Conservation (phyloP, 208 protist genomes). For the Crithidia acanthocephali region DNA sequence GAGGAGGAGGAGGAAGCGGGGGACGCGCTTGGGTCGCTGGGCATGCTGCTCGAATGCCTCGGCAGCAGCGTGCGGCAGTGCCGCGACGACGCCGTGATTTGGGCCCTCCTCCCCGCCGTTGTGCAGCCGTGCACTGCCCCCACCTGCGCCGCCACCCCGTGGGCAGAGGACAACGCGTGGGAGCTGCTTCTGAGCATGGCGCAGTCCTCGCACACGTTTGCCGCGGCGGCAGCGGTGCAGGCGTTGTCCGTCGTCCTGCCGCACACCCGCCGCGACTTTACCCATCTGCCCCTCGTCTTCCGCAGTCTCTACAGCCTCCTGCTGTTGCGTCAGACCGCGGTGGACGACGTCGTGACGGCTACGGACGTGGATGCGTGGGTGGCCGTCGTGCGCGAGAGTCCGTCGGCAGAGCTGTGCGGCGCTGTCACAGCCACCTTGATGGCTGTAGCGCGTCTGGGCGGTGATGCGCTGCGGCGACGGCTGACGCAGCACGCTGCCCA, state of each 20-base stretch:
- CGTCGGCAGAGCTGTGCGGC: conserved; percentile 32
- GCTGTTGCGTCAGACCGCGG: conserved; percentile 39
- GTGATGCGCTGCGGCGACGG: conserved; percentile 23
- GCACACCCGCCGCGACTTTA: conserved; percentile 64
- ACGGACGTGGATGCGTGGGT: conserved; percentile 40
- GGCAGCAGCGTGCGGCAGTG: conserved; percentile 41
- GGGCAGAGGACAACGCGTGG: conserved; percentile 83
- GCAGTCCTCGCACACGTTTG: conserved; percentile 34
- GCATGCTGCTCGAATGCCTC: conserved; percentile 67
- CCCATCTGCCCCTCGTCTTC: conserved; percentile 47
- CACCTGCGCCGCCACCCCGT: conserved; percentile 42
- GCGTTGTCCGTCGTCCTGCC: conserved; percentile 51
- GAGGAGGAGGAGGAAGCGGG: conserved; percentile 35
- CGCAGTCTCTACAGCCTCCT: conserved; percentile 54
- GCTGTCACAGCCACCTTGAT: conserved; percentile 38
- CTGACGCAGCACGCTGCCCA: conserved; percentile 22
- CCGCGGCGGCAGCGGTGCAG: conserved; percentile 21
- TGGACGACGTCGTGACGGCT: conserved; percentile 29
- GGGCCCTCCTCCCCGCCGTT: conserved; percentile 53
- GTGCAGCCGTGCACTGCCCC: conserved; percentile 64
- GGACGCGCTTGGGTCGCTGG: conserved; percentile 40
- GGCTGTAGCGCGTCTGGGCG: conserved; percentile 33
- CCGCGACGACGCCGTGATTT: conserved; percentile 38
- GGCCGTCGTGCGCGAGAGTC: conserved; percentile 33
- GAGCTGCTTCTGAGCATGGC: conserved; percentile 70